A percentile compares a stretch with the other conserved stretches of the same genome.
phyloP scores from a whole-genome alignment of 2,329 filamentous ascomycete species.

The Trichoderma asperellum region DNA sequence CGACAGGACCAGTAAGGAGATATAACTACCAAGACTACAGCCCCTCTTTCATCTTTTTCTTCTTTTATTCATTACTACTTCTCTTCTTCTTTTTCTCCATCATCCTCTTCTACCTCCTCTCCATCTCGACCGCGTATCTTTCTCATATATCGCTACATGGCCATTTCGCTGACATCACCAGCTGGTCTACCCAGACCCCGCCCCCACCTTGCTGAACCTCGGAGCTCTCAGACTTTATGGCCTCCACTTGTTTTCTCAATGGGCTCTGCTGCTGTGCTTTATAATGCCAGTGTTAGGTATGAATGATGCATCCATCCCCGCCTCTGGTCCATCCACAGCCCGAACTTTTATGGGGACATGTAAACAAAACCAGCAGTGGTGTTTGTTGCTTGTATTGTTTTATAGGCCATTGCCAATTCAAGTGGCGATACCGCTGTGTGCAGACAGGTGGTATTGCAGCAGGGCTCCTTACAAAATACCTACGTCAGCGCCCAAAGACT shows the following conservation, averaged over 20 bases:
- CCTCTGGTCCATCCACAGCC: neutral
- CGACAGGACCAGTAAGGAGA: neutral
- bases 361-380: neutral
- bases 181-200: constrained; percentile 5
- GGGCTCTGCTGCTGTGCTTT: neutral
- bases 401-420: neutral
- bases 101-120: neutral
- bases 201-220: constrained; percentile 7
- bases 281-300: neutral
- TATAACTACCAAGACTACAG: neutral
- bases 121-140: neutral
- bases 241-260: constrained; percentile 11
- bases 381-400: neutral
- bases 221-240: neutral
- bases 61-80: neutral
- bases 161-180: constrained; percentile 20
- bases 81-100: neutral
- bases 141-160: neutral
- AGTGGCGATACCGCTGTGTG: neutral
- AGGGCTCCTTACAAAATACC: neutral
- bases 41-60: neutral
- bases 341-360: neutral
- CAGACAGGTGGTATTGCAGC: neutral
- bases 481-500: neutral
- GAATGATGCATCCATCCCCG: neutral